phyloP scores from a whole-genome alignment of 1,284 basidiomycete genomes.

The Boletus semigastroideus region DNA sequence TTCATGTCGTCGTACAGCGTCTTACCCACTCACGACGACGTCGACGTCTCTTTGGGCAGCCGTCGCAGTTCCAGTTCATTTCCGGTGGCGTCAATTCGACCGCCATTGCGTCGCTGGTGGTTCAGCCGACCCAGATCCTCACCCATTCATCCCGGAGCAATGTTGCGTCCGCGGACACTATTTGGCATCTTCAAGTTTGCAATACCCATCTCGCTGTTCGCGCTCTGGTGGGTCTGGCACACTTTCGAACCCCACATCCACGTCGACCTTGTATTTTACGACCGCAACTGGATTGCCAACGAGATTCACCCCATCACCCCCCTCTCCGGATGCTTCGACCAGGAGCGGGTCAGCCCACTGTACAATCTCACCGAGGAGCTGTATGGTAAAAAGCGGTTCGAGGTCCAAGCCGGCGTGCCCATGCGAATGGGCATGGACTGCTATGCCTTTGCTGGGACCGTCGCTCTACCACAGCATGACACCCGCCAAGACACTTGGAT shows the following conservation, averaged over 20 bases:
- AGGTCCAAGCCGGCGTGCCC: conserved; percentile 76
- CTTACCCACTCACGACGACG: conserved; percentile 17
- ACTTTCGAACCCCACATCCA: conserved; percentile 80
- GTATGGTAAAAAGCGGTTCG: conserved; percentile 59
- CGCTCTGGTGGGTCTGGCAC: conserved; percentile 33
- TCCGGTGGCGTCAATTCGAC: background rate
- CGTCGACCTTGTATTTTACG: conserved; percentile 77
- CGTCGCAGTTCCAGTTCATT: background rate
- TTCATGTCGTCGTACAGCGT: conserved; percentile 2
- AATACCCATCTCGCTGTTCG: conserved; percentile 32
- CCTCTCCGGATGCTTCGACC: conserved; percentile 74
- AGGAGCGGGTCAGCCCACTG: conserved; percentile 50
- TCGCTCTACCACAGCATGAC: conserved; percentile 38
- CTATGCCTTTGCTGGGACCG: conserved; percentile 82
- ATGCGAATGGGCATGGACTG: conserved; percentile 82
- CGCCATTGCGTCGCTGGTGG: conserved; percentile 12
- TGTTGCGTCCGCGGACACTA: conserved; percentile 21
- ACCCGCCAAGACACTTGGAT: conserved; percentile 20
- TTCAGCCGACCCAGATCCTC: conserved; percentile 1
- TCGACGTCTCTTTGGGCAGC: conserved; percentile 1
- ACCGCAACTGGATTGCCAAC: conserved; percentile 67
- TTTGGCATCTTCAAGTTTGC: conserved; percentile 28
- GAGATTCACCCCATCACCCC: conserved; percentile 65
- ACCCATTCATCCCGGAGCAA: background rate
- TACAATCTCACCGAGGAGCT: conserved; percentile 72